Conservation (phyloP, 495 filamentous ascomycete genomes). For the Lasiosphaeria miniovina region DNA sequence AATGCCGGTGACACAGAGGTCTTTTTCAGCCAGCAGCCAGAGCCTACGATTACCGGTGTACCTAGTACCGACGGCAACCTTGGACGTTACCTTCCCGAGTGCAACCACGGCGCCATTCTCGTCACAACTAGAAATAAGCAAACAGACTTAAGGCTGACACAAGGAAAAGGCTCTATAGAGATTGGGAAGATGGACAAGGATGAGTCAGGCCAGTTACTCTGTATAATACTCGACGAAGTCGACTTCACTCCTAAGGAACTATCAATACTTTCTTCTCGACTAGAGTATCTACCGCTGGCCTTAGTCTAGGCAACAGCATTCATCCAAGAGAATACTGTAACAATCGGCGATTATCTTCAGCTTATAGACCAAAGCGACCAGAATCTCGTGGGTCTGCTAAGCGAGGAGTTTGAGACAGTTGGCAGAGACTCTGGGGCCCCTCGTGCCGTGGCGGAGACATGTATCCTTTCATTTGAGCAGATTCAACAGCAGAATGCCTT, state of each 20-base stretch:
- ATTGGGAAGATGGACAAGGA: slow-evolving; percentile 34
- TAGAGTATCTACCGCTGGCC: slow-evolving; percentile 50
- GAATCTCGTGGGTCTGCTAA: slow-evolving; percentile 39
- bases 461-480: too few relatives aligned
- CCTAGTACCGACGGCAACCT: slow-evolving; percentile 4
- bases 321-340: slow-evolving; percentile 30
- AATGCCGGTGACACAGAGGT: slow-evolving; percentile 42
- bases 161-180: slow-evolving; percentile 14
- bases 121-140: slow-evolving; percentile 40
- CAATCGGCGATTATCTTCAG: slow-evolving; percentile 30
- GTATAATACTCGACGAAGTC: slow-evolving; percentile 4
- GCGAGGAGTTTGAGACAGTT: not conserved
- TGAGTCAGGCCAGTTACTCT: slow-evolving; percentile 24
- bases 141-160: slow-evolving; percentile 24
- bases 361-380: slow-evolving; percentile 28
- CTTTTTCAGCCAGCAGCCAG: slow-evolving; percentile 11
- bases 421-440: too few relatives aligned
- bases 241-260: slow-evolving; percentile 19
- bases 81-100: slow-evolving; percentile 37
- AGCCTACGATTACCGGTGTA: not conserved
- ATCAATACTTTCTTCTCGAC: slow-evolving; percentile 21
- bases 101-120: slow-evolving; percentile 33
- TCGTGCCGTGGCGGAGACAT: too few relatives aligned
- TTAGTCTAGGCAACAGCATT: slow-evolving; percentile 29
- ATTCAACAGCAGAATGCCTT: slow-evolving; percentile 13